Base-by-base conservation (phyloP, 129 eudicot species). In the Pulicaria dysenterica region DNA sequence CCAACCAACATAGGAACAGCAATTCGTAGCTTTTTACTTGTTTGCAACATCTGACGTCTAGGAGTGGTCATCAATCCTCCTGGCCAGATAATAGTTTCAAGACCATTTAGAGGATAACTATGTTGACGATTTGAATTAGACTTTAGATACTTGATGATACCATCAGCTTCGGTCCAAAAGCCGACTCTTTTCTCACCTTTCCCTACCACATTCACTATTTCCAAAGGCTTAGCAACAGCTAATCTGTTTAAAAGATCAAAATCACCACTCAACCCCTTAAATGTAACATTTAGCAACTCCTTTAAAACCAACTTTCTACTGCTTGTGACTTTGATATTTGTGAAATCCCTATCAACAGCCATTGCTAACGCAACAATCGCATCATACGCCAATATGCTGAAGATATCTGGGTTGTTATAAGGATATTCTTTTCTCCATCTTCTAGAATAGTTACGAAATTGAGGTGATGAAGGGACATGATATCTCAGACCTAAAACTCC, bases 321-420 rank as follows among this genome's bases (percentile, higher is more conserved):
- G 39, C 40, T 3, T 12, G 36, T 34, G 11, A 36, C 65, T 59
- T 13, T 43, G 19, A 60, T 60, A 38, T 60, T 38, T 60, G 44
- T 37, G 19, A 60, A 38, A 38, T 60, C 46, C 61, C n/a, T 70
- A 43, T 76, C 85, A 12, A 64, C 51, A 6, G 85, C 84, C 17
- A 37, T 54, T 41, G 87, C 87, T n/a, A 87, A 12, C 11, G 81
- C 83, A 63, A 58, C 71, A 17, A 56, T 49, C 4, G 83, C 70
- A 82, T 87, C 89, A 81, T 87, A 87, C 57, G 85, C 89, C 83
- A 74, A 69, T 5, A 87, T 8, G 46, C 78, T 82, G n/a, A 24
- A 50, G 11, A 69, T 56, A 68, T 47, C 69, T 6, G 60, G 71
- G 6, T 73, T 14, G 10, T 3, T 17, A 5, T 12, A 16, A 3